Conservation (phyloP, 1,139 yeast genomes). For the Petasospora fabianii region DNA sequence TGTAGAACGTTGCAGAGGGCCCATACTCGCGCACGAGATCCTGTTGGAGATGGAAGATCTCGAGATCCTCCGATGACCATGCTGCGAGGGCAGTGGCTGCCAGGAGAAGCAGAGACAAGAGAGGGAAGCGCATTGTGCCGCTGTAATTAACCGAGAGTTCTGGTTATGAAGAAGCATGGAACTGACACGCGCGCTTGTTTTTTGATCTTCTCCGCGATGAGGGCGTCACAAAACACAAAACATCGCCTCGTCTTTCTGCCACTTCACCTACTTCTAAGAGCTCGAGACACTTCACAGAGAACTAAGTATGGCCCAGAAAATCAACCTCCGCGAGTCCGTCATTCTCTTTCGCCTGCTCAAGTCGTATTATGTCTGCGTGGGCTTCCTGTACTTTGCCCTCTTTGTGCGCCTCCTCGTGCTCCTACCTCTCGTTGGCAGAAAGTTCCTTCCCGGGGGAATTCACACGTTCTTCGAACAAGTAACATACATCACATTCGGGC, state of each 20-base stretch:
- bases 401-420: constrained; percentile 43
- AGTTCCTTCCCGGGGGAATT: constrained; percentile 65
- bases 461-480: constrained; percentile 53
- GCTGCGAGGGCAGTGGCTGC: constrained; percentile 24
- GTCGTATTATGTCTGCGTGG: constrained; percentile 6
- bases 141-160: too few species aligned
- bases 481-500: constrained; percentile 18
- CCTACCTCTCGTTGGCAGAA: constrained; percentile 58
- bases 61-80: constrained; percentile 66
- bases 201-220: too few species aligned
- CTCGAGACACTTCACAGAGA: too few species aligned
- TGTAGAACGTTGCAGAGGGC: constrained; percentile 66
- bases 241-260: background rate
- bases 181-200: too few species aligned
- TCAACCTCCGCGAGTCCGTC: constrained; percentile 18
- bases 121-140: background rate
- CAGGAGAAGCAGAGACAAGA: constrained; percentile 4
- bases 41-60: constrained; percentile 72
- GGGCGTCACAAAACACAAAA: background rate
- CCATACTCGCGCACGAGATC: constrained; percentile 55
- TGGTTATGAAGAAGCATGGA: too few species aligned
- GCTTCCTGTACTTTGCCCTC: constrained; percentile 18
- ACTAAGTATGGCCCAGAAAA: constrained; percentile 17
- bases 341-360: constrained; percentile 9
- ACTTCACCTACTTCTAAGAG: too few species aligned